Base-by-base conservation (phyloP, 495 filamentous ascomycete genomes). In the Pyrenula aspistea region DNA sequence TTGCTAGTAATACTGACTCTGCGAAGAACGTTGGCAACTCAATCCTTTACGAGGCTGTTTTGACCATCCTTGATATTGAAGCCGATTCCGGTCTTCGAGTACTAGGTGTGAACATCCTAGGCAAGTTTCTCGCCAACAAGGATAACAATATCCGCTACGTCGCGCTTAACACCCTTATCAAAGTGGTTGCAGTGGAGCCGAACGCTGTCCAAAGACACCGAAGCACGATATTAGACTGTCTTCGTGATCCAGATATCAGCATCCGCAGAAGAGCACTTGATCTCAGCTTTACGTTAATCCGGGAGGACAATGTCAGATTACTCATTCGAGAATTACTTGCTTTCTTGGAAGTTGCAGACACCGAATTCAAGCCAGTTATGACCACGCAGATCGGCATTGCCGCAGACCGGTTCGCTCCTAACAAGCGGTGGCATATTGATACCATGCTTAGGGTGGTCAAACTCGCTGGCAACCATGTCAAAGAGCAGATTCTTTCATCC, bases 81-180 rank as follows among this genome's bases (percentile, higher is more conserved):
- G 94, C 93, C 4, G 93, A 98, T 67, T 92, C 92, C 10, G 91
- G 94, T 10, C 70, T 97, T 57, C 77, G 94, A 42, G 94, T 97
- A 10, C 76, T 98, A 50, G 93, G 93, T 65, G 92, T 98, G 61
- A 98, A 98, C 65, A 98, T 98, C 55, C 82, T 98, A 10, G 93
- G 93, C 65, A 98, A 97, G 67, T 98, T 98, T 75, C 73, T 98
- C 55, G 83, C 90, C 4, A 98, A 98, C 71, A 88, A 91, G 67
- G 93, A 98, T 72, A 98, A 98, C 75, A 98, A 98, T 64, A 97
- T 98, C 66, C 88, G 93, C 63, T 98, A 98, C 67, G 93, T 98
- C 52, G 93, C 93, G 22, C 71, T 98, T 23, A 98, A 98, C 69
- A 98, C 93, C 1, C 75, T 98, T 57, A 92, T 95, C 72, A 98